These are phyloP conservation scores for Geotrichum cucujoidarum DNA, from an alignment of 1,139 yeast species.

Conservation along the genomic window DNA sequence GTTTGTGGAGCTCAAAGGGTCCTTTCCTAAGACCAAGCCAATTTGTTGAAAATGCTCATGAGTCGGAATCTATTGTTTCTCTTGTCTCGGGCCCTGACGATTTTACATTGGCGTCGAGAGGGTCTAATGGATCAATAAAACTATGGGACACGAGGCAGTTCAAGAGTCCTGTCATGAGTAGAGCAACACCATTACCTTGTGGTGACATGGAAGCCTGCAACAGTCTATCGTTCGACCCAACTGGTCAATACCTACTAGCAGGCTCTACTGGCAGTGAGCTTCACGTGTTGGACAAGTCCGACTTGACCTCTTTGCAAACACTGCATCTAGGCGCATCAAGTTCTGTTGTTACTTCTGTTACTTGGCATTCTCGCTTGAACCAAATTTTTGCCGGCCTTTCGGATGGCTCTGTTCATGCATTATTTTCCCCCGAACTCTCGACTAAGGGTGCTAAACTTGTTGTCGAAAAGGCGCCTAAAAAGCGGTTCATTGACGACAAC, in stretches of 20 bases:
- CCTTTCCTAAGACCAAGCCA: constrained; percentile 33
- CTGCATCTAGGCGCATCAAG: constrained; percentile 21
- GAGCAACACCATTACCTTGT: constrained; percentile 25
- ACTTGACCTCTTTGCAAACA: constrained; percentile 33
- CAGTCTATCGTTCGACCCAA: constrained; percentile 30
- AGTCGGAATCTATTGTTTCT: constrained; percentile 23
- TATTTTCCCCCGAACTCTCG: constrained; percentile 38
- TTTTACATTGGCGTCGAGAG: constrained; percentile 29
- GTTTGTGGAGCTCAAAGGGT: constrained; percentile 34
- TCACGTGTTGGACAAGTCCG: constrained; percentile 38
- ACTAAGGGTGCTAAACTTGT: constrained; percentile 36
- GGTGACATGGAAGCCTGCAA: constrained; percentile 23
- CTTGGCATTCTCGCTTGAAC: constrained; percentile 34
- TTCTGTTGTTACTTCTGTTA: constrained; percentile 27
- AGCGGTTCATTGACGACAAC: constrained; percentile 38
- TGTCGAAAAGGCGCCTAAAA: constrained; percentile 36
- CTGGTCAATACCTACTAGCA: constrained; percentile 29
- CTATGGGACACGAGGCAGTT: constrained; percentile 39
- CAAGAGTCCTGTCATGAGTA: constrained; percentile 33
- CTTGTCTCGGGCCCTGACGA: constrained; percentile 21
- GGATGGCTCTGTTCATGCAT: constrained; percentile 32
- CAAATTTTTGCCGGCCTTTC: constrained; percentile 39
- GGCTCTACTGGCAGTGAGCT: constrained; percentile 28
- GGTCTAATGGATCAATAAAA: constrained; percentile 32
- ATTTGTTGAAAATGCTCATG: constrained; percentile 28